Base-by-base conservation (phyloP, 1,139 yeast species). In the Yamadazyma blattariae region DNA sequence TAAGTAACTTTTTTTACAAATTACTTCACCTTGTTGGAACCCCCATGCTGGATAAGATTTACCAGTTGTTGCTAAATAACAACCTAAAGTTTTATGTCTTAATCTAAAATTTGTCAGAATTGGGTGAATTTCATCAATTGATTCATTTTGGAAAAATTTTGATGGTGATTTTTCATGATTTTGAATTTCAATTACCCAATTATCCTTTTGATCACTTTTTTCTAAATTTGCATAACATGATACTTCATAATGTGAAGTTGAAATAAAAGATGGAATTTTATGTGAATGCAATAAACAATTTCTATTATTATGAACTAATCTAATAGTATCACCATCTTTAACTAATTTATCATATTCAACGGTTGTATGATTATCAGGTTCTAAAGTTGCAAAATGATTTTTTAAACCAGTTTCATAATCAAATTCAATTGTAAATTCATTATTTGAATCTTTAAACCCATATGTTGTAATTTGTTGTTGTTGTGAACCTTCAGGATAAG, bases 381-480 rank as follows among this genome's bases (percentile, higher is more conserved):
- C 64, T n/a, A 57, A 43, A 1, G 66, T 56, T 13, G 71, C 65
- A 49, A 50, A 52, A 29, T 53, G 50, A 26, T 59, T 58, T 28
- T 40, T 46, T 24, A 28, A 35, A 4, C 59, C 56, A 2, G 57
- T 42, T 13, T 47, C 54, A 30, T 59, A 48, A 36, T 57, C 71
- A 44, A 68, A 74, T 44, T 77, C 77, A 30, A 84, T 49, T 15
- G 70, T 42, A 72, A 84, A 84, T 34, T 77, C 69, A 52, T 84
- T 84, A 52, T 84, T 84, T 19, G 62, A 62, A 56, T 84, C 95
- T 40, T 82, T 78, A 54, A 72, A 79, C 0, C 88, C 88, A 55
- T 84, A 84, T 1, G 88, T 83, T 3, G 95, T 84, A 14, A 84
- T 57, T 56, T 84, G 94, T 44, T 78, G 82, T 54, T 83, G 90